Evolutionary conservation across 78 protist genomes (phyloP).

Genomic region (Speleostelium caveatum): DNA sequence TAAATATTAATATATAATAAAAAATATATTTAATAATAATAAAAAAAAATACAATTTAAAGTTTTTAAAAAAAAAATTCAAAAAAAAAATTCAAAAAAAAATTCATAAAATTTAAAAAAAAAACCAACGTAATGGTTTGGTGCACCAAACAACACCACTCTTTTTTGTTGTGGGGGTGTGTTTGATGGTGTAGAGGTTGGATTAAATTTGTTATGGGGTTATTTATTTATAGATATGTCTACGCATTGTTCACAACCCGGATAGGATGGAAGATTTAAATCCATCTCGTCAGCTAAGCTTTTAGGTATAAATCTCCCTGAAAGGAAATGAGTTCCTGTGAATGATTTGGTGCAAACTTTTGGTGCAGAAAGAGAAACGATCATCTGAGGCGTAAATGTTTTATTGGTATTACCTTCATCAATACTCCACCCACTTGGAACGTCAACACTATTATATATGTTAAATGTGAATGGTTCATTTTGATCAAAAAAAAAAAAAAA

Average conservation of each 20-base stretch:
- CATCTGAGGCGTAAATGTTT: constrained; percentile 27
- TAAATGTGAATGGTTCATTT: too few species aligned
- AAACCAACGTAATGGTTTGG: too few species aligned
- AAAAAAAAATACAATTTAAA: too few species aligned
- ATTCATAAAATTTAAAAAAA: too few species aligned
- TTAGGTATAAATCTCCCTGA: constrained; percentile 94
- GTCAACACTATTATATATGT: too few species aligned
- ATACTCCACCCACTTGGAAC: constrained; percentile 96
- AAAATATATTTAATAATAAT: too few species aligned
- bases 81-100: too few species aligned
- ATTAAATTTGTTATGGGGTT: neutral
- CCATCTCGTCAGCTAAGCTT: constrained; percentile 30
- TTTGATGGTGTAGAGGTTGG: neutral
- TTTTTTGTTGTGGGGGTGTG: too few species aligned
- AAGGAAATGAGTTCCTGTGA: constrained; percentile 85
- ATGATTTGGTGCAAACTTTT: constrained; percentile 85
- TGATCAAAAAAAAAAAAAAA: too few species aligned
- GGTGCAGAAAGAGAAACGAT: constrained; percentile 91
- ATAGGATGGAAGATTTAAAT: constrained; percentile 77
- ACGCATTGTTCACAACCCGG: constrained; percentile 73
- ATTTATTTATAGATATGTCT: constrained; percentile 24
- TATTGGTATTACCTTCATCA: constrained; percentile 64
- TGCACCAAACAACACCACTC: too few species aligned
- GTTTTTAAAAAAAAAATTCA: too few species aligned
- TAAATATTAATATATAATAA: too few species aligned